These are phyloP conservation scores for Gastrolobium bilobum DNA, from an alignment of 306 rosid genomes.

Conservation along the genomic window DNA sequence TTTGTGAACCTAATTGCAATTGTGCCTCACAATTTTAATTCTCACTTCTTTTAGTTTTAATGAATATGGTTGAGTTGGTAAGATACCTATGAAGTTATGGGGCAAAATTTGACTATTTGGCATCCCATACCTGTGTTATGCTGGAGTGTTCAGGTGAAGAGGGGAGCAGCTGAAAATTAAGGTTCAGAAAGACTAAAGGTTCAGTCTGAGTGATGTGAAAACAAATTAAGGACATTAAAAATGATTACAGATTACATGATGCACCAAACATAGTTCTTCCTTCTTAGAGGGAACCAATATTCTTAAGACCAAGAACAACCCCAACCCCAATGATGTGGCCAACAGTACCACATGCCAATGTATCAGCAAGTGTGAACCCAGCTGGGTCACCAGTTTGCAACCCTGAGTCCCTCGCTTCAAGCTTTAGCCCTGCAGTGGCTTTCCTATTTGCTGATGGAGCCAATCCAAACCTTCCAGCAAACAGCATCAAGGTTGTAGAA, in stretches of 20 bases:
- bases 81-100: too few species aligned
- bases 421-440: conserved; percentile 90
- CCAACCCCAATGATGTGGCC: conserved; percentile 99
- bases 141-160: background rate
- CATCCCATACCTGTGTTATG: background rate
- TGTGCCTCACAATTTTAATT: too few species aligned
- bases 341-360: conserved; percentile 88
- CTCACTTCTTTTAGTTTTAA: too few species aligned
- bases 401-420: conserved; percentile 92
- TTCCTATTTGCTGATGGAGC: conserved; percentile 98
- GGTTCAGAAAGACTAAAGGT: background rate
- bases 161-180: background rate
- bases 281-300: conserved; percentile 75
- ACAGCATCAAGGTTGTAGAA: conserved; percentile 86
- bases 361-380: conserved; percentile 97
- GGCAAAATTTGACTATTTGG: background rate
- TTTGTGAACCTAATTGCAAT: too few species aligned
- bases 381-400: conserved; percentile 98
- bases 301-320: conserved; percentile 93
- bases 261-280: background rate
- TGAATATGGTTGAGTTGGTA: too few species aligned
- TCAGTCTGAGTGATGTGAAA: background rate
- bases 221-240: background rate
- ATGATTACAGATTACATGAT: conserved; percentile 35
- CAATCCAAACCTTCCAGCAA: conserved; percentile 95